A percentile compares a stretch with the other conserved stretches of the same genome.
These are phyloP conservation scores for Fraxinus dipetala DNA, from an alignment of 305 asterid genomes.

Conservation along the genomic window DNA sequence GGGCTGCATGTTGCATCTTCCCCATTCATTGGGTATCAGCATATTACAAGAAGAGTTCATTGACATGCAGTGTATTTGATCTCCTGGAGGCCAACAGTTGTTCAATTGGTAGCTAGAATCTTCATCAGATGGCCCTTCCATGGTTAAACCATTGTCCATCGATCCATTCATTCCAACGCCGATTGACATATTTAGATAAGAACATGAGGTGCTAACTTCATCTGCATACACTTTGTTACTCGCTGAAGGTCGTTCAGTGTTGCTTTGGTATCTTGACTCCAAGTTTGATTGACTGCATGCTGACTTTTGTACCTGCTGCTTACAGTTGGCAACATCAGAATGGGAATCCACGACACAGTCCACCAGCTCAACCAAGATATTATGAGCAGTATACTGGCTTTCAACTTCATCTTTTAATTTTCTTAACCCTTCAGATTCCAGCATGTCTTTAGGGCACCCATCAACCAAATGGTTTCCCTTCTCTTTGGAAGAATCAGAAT, in stretches of 20 bases:
- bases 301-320: slow-evolving; percentile 42
- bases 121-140: slow-evolving; percentile 95
- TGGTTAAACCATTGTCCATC: slow-evolving; percentile 44
- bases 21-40: slow-evolving; percentile 74
- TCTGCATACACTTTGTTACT: slow-evolving; percentile 39
- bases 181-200: slow-evolving; percentile 50
- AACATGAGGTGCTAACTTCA: slow-evolving; percentile 53
- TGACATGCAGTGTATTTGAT: slow-evolving; percentile 57
- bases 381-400: slow-evolving; percentile 50
- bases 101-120: slow-evolving; percentile 77
- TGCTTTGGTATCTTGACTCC: slow-evolving; percentile 49
- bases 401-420: slow-evolving; percentile 52
- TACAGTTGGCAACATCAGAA: slow-evolving; percentile 34
- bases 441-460: slow-evolving; percentile 38
- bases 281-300: slow-evolving; percentile 39
- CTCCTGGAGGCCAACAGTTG: slow-evolving; percentile 70
- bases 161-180: slow-evolving; percentile 49
- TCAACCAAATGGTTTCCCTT: slow-evolving; percentile 42
- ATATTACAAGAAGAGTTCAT: slow-evolving; percentile 61
- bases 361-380: slow-evolving; percentile 66
- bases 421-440: slow-evolving; percentile 43
- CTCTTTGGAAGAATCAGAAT: slow-evolving; percentile 42
- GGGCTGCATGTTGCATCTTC: slow-evolving; percentile 66
- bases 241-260: slow-evolving; percentile 42
- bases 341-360: slow-evolving; percentile 62